Conservation (phyloP, 768 basidiomycete genomes). For the Leucosporidium yakuticum region DNA sequence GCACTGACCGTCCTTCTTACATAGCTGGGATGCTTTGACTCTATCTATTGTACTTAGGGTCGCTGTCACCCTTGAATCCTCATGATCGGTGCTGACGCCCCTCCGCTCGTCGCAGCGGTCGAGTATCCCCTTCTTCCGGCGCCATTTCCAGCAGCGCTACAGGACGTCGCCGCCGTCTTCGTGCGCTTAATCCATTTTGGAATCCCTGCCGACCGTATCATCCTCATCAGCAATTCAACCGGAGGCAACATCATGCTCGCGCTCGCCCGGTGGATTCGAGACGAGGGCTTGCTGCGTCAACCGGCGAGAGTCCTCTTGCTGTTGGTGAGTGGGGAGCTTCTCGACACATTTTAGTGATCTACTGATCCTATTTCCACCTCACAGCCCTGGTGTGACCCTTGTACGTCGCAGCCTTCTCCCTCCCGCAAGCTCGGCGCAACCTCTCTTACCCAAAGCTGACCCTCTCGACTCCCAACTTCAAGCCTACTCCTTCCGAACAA, state of each 20-base stretch:
- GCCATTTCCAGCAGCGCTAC: slow-evolving; percentile 67
- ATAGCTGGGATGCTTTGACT: slow-evolving; percentile 19
- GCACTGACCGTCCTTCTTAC: too few species aligned
- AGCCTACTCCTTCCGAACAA: slow-evolving; percentile 25
- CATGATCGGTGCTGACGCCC: too few species aligned
- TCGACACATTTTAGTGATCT: too few species aligned
- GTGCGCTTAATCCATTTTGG: slow-evolving; percentile 57
- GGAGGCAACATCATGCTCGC: slow-evolving; percentile 62
- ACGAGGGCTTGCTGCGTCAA: slow-evolving; percentile 9
- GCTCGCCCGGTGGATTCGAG: slow-evolving; percentile 40
- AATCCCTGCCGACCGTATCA: slow-evolving; percentile 57
- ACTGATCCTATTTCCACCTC: too few species aligned
- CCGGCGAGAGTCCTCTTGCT: slow-evolving; percentile 21
- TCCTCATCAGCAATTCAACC: slow-evolving; percentile 68
- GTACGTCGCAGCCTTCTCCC: background rate
- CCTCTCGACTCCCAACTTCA: background rate
- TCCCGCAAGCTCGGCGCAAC: background rate
- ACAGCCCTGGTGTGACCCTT: slow-evolving; percentile 24
- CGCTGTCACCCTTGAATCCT: too few species aligned
- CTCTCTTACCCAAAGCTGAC: background rate
- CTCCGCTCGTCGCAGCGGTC: too few species aligned
- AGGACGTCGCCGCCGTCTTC: slow-evolving; percentile 71
- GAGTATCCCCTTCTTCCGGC: slow-evolving; percentile 60
- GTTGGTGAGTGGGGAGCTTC: slow-evolving; percentile 20
- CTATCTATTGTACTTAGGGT: slow-evolving; percentile 23